A percentile compares a stretch with the other conserved stretches of the same genome.
These are phyloP conservation scores for Russula abietina DNA, from an alignment of 768 basidiomycete genomes.

Conservation along the genomic window DNA sequence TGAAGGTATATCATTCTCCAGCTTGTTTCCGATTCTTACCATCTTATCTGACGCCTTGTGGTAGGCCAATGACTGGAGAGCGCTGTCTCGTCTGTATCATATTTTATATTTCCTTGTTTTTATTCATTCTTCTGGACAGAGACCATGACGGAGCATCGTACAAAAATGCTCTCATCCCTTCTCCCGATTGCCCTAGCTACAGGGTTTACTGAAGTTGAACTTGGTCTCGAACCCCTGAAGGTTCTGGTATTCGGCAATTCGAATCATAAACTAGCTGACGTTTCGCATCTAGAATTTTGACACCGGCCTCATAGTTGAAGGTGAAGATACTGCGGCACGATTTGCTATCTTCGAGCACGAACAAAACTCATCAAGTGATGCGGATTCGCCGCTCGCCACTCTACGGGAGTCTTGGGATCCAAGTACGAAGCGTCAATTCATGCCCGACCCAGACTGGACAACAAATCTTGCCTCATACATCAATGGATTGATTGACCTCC, in stretches of 20 bases:
- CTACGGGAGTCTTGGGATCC: conserved; percentile 32
- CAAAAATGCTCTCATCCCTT: conserved; percentile 32
- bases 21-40: no score
- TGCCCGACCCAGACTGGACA: conserved; percentile 41
- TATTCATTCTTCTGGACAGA: conserved; percentile 30
- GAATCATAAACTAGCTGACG: neutral
- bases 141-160: conserved; percentile 45
- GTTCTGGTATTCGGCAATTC: conserved; percentile 29
- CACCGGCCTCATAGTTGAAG: conserved; percentile 39
- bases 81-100: conserved; percentile 48
- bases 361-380: conserved; percentile 20
- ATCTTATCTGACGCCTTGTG: no score
- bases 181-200: conserved; percentile 44
- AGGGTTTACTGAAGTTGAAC: conserved; percentile 43
- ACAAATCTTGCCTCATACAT: conserved; percentile 37
- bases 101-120: neutral
- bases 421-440: conserved; percentile 32
- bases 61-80: conserved; percentile 62
- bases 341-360: conserved; percentile 32
- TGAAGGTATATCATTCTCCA: conserved; percentile 52
- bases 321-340: conserved; percentile 33
- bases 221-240: conserved; percentile 46
- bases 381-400: conserved; percentile 28
- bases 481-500: conserved; percentile 35
- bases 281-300: conserved; percentile 43